Percentiles rank a stretch among this genome's conserved stretches.
Evolutionary conservation across 192 early-diverging fungal genomes (phyloP).

Genomic region (Coemansia sp.): DNA sequence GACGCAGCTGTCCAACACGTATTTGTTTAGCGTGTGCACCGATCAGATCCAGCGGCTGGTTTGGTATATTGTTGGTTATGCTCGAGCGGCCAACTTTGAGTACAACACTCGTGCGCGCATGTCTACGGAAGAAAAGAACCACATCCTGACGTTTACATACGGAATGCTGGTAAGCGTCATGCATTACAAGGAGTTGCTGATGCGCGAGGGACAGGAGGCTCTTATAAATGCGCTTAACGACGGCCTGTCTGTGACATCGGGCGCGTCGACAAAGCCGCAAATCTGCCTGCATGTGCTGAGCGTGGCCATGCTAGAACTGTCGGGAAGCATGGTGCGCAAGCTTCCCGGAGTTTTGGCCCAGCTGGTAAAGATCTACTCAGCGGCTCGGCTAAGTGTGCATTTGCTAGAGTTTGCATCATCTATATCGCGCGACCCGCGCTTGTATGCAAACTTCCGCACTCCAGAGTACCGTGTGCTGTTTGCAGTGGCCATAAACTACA

Average conservation of each 20-base stretch:
- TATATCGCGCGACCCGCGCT: constrained; percentile 70
- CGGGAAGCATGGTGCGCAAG: constrained; percentile 69
- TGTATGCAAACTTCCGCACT: constrained; percentile 78
- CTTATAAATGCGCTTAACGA: constrained; percentile 70
- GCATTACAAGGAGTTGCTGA: constrained; percentile 58
- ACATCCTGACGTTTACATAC: constrained; percentile 19
- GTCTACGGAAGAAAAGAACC: constrained; percentile 21
- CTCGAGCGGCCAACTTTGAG: constrained; percentile 32
- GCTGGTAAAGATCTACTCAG: constrained; percentile 82
- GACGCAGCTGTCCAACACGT: constrained; percentile 70
- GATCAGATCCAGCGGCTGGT: constrained; percentile 58
- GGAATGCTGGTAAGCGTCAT: constrained; percentile 35
- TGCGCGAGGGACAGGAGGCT: constrained; percentile 65
- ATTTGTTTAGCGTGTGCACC: constrained; percentile 65
- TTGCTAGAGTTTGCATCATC: constrained; percentile 91
- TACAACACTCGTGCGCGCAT: constrained; percentile 22
- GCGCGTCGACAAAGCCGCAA: constrained; percentile 66
- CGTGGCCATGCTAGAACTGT: constrained; percentile 78
- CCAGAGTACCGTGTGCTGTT: constrained; percentile 84
- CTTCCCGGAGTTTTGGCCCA: constrained; percentile 66
- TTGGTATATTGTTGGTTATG: constrained; percentile 64
- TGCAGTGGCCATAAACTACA: constrained; percentile 87
- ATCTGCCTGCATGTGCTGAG: constrained; percentile 80
- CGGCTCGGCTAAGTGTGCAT: constrained; percentile 71
- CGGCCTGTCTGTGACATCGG: constrained; percentile 57